Evolutionary conservation across 1,284 basidiomycete genomes (phyloP).

Genomic region (Austroboletus niveus): DNA sequence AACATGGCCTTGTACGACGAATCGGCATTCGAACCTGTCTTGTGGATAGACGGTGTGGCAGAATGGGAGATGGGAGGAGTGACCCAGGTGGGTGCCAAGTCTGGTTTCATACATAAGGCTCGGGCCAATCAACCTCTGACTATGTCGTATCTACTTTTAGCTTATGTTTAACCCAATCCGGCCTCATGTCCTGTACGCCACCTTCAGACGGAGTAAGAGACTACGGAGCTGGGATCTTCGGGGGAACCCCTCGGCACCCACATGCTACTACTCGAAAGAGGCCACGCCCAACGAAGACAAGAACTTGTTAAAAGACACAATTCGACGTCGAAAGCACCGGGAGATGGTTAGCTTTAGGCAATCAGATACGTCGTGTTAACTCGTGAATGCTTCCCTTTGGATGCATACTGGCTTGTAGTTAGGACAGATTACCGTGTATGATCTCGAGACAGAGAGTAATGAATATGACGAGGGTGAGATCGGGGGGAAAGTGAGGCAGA

Average conservation of each 20-base stretch:
- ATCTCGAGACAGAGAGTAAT: constrained; percentile 29
- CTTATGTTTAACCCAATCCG: constrained; percentile 75
- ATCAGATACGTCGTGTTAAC: constrained; percentile 50
- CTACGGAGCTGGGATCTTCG: constrained; percentile 83
- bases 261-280: constrained; percentile 37
- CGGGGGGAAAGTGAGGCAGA: constrained; percentile 9
- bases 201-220: constrained; percentile 64
- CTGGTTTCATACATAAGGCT: neutral
- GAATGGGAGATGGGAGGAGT: constrained; percentile 38
- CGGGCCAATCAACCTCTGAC: neutral
- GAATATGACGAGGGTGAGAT: neutral
- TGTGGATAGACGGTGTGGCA: constrained; percentile 51
- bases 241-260: constrained; percentile 46
- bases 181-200: constrained; percentile 74
- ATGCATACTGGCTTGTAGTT: constrained; percentile 22
- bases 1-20: constrained; percentile 80
- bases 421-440: constrained; percentile 47
- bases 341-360: constrained; percentile 65
- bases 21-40: constrained; percentile 51
- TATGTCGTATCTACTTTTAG: constrained; percentile 36
- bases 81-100: constrained; percentile 57
- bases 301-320: constrained; percentile 53
- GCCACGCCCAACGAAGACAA: neutral
- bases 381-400: neutral
- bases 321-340: constrained; percentile 82